These are phyloP conservation scores for Parachaetomium inaequale DNA, from an alignment of 495 filamentous ascomycete genomes.

Conservation along the genomic window DNA sequence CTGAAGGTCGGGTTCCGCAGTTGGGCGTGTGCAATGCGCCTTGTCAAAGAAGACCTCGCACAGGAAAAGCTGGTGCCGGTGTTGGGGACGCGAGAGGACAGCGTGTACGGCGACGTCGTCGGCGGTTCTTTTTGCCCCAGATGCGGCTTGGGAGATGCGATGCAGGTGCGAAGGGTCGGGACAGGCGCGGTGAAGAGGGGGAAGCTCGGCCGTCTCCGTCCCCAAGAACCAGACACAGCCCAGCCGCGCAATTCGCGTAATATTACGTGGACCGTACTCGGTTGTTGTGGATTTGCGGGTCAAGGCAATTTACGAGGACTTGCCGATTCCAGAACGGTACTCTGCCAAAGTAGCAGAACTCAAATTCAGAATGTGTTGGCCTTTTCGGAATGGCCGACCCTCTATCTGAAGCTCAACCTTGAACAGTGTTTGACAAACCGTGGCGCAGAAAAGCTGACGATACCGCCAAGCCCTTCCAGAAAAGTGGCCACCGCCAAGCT, in stretches of 20 bases:
- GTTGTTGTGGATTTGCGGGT: no score
- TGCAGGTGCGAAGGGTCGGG: neutral
- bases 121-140: neutral
- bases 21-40: neutral
- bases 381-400: neutral
- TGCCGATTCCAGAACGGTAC: no score
- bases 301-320: no score
- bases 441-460: neutral
- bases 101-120: neutral
- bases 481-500: neutral
- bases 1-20: neutral
- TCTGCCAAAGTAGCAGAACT: no score
- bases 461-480: slow-evolving; percentile 11
- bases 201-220: neutral
- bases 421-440: neutral
- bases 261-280: slow-evolving; percentile 11
- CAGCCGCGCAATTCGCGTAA: neutral
- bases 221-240: no score
- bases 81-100: no score
- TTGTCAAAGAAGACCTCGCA: neutral
- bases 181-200: slow-evolving; percentile 3
- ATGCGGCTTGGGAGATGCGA: neutral
- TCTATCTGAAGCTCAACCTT: neutral
- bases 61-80: neutral
- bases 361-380: neutral